These are phyloP conservation scores for Arthrobotrys pseudoclavata DNA, from an alignment of 2,329 filamentous ascomycete species.

Conservation along the genomic window DNA sequence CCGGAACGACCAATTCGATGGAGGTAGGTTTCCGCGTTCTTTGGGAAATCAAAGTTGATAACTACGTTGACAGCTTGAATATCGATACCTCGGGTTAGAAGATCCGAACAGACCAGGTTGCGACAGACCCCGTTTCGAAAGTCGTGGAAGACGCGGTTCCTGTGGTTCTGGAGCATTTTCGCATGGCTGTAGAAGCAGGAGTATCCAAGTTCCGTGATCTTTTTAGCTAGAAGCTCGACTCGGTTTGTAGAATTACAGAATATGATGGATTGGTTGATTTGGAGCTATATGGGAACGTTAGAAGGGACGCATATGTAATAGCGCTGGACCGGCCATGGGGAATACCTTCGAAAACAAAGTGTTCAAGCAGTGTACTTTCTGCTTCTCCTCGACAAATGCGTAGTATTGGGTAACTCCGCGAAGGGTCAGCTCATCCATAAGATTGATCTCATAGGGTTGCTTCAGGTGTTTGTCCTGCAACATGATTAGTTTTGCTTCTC, in stretches of 20 bases:
- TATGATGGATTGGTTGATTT: conserved; percentile 99
- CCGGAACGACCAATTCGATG: conserved; percentile 98
- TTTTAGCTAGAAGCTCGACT: conserved; percentile 96
- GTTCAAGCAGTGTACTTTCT: conserved; percentile 98
- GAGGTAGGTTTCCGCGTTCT: conserved; percentile 98
- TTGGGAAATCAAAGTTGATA: conserved; percentile 99
- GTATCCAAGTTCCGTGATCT: conserved; percentile 98
- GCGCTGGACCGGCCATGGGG: background rate
- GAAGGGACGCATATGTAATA: background rate
- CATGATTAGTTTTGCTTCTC: background rate
- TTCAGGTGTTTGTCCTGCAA: conserved; percentile 91
- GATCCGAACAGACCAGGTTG: conserved; percentile 96
- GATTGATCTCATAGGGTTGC: conserved; percentile 96
- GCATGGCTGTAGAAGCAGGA: conserved; percentile 99
- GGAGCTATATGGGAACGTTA: conserved; percentile 70
- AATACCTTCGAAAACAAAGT: conserved; percentile 89
- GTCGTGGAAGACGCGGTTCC: conserved; percentile 99
- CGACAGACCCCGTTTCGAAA: conserved; percentile 98
- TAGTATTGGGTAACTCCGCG: conserved; percentile 99
- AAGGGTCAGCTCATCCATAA: conserved; percentile 98
- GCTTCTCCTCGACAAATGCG: conserved; percentile 98
- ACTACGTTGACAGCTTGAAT: conserved; percentile 99
- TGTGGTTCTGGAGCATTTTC: conserved; percentile 95
- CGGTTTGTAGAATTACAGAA: conserved; percentile 99
- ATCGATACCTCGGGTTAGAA: conserved; percentile 98